Percentiles rank a stretch among this genome's conserved stretches.
Conservation (phyloP, 1,284 basidiomycete species). For the Paramarasmius palmivorus region DNA sequence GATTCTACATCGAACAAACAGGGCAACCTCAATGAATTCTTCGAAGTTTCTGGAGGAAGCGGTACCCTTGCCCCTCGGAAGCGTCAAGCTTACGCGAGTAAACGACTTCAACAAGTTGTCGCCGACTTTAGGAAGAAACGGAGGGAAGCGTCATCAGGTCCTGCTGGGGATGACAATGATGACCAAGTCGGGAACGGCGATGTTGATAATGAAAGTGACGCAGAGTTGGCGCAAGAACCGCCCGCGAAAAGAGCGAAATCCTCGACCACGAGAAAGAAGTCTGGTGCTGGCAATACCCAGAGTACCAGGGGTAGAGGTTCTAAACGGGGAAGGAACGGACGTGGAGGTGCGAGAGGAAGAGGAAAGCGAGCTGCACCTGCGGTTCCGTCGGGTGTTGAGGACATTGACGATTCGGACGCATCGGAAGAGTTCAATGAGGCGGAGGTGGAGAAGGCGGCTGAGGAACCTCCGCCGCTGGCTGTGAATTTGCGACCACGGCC, state of each 20-base stretch:
- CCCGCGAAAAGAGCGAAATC: conserved; percentile 8
- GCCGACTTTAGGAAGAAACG: conserved; percentile 67
- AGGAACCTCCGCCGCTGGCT: conserved; percentile 17
- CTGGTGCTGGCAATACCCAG: conserved; percentile 1
- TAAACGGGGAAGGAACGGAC: background rate
- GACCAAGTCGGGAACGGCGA: conserved; percentile 23
- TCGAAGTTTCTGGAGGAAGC: conserved; percentile 63
- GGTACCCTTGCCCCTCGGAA: conserved; percentile 75
- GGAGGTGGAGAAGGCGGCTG: conserved; percentile 21
- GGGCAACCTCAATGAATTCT: conserved; percentile 63
- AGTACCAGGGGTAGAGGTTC: background rate
- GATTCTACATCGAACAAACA: conserved; percentile 72
- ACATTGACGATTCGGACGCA: conserved; percentile 2
- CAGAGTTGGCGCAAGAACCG: background rate
- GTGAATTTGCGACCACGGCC: conserved; percentile 26
- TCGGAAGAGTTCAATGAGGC: background rate
- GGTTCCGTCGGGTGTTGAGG: conserved; percentile 1
- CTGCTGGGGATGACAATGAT: conserved; percentile 17
- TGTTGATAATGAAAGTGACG: background rate
- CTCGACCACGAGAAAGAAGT: conserved; percentile 5
- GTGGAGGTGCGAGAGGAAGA: background rate
- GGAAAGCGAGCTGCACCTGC: background rate
- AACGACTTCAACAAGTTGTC: conserved; percentile 89
- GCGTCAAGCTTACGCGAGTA: conserved; percentile 80
- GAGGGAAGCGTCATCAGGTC: conserved; percentile 6